Evolutionary conservation across 805 yeast species (phyloP).

Genomic region (Saccharomyces paradoxus): DNA sequence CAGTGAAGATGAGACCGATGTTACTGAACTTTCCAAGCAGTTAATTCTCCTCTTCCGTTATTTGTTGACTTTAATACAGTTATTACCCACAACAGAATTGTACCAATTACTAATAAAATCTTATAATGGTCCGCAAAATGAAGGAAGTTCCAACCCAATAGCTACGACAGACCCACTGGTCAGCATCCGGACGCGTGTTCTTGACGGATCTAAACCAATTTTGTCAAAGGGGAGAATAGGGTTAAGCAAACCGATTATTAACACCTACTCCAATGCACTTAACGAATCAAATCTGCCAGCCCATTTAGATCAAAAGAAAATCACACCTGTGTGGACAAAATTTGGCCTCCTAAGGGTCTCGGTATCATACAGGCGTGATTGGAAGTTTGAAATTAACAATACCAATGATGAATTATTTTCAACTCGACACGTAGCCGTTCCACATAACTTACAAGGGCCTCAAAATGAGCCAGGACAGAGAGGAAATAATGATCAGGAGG

Average conservation of each 20-base stretch:
- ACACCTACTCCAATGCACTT: constrained; percentile 27
- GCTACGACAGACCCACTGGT: not conserved
- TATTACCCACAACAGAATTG: constrained; percentile 67
- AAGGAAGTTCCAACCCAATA: not conserved
- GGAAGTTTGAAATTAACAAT: constrained; percentile 46
- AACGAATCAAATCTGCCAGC: constrained; percentile 34
- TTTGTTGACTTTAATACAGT: constrained; percentile 53
- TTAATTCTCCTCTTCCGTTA: constrained; percentile 68
- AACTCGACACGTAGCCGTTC: not conserved
- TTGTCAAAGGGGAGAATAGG: constrained; percentile 81
- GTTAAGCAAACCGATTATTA: constrained; percentile 56
- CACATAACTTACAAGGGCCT: not conserved
- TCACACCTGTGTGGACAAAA: constrained; percentile 67
- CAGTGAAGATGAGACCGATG: constrained; percentile 10
- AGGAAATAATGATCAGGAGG: not conserved
- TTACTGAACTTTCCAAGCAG: constrained; percentile 54
- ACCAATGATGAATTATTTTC: not conserved
- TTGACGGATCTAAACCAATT: constrained; percentile 75
- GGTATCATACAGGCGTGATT: constrained; percentile 70
- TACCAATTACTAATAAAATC: constrained; percentile 35
- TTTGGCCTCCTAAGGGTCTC: constrained; percentile 67
- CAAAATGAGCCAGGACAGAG: not conserved
- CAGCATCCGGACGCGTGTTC: constrained; percentile 46
- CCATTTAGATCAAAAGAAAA: constrained; percentile 52
- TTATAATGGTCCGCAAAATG: constrained; percentile 6